Percentiles rank a stretch among this genome's conserved stretches.
phyloP scores from a whole-genome alignment of 371 early-diverging fungal species.

The Mortierella sp. region DNA sequence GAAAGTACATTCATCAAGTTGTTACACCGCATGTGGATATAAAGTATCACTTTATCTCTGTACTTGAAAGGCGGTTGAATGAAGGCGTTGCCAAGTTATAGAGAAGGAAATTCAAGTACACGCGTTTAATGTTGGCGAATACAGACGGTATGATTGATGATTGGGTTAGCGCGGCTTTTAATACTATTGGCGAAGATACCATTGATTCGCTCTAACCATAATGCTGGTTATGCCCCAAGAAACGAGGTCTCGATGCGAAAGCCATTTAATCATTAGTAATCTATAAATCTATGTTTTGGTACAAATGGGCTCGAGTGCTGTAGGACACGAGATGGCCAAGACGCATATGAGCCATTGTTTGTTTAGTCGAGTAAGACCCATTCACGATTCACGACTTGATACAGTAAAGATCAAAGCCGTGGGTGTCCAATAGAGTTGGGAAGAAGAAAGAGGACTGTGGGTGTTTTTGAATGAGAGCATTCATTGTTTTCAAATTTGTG shows the following conservation, averaged over 20 bases:
- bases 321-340: too few species aligned
- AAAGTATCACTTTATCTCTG: too few species aligned
- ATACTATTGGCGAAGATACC: not conserved
- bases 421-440: not conserved
- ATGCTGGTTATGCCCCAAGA: not conserved
- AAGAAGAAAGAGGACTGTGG: not conserved
- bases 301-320: not conserved
- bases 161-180: not conserved
- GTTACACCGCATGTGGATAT: too few species aligned
- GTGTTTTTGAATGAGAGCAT: slow-evolving; percentile 3
- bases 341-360: too few species aligned
- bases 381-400: not conserved
- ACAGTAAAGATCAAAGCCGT: not conserved
- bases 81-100: not conserved
- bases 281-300: not conserved
- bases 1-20: too few species aligned
- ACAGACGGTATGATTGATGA: not conserved
- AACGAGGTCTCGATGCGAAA: too few species aligned
- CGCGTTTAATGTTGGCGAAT: not conserved
- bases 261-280: too few species aligned
- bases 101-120: not conserved
- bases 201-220: too few species aligned
- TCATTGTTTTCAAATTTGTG: not conserved
- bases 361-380: too few species aligned
- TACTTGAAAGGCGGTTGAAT: too few species aligned